Base-by-base conservation (phyloP, 208 protist species). In the Trypanosoma brucei region DNA sequence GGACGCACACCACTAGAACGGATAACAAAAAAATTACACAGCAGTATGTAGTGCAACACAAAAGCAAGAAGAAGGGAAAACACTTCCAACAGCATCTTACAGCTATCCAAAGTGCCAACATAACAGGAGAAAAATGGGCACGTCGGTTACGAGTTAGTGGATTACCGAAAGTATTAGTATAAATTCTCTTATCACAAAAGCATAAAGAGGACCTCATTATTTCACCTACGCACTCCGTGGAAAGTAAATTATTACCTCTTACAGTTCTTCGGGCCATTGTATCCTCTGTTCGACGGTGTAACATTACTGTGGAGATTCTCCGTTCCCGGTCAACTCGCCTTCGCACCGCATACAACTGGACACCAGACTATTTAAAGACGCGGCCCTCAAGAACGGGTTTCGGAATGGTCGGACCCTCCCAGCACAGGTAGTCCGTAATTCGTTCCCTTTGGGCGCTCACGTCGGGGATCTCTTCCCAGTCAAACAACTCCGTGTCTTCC, bases 391-490 rank as follows among this genome's bases (percentile, higher is more conserved):
- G 72, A 65, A 91, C 84, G 40, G 84, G 84, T 59, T 71, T 72
- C 57, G 77, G 75, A 59, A 90, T 90, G 45, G 83, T 90, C 36
- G 79, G 79, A 51, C 84, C 84, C 75, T 91, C 84, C 81, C 84
- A 91, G 79, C 79, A 86, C 51, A 92, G 65, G 78, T 89, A 91
- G 74, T 86, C 81, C 37, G 78, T 88, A 57, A 86, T 88, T 65
- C 83, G 73, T 42, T 82, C 81, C 71, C 77, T 82, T 72, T 84
- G 73, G 30, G 78, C 81, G 45, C 81, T 69, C 46, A 91, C 65
- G 70, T 91, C 76, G 46, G 52, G 65, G 69, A 88, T 88, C 79
- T 88, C 79, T 60, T 72, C 70, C 81, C 81, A 88, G 42, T 79
- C 76, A 48, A 88, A 86, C 62, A 86, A 71, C 79, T 92, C 84